Evolutionary conservation across 2,329 filamentous ascomycete species (phyloP), one percentile per base, ranked within the genome.

Genomic region (Iodosphaeria phyllophila): DNA sequence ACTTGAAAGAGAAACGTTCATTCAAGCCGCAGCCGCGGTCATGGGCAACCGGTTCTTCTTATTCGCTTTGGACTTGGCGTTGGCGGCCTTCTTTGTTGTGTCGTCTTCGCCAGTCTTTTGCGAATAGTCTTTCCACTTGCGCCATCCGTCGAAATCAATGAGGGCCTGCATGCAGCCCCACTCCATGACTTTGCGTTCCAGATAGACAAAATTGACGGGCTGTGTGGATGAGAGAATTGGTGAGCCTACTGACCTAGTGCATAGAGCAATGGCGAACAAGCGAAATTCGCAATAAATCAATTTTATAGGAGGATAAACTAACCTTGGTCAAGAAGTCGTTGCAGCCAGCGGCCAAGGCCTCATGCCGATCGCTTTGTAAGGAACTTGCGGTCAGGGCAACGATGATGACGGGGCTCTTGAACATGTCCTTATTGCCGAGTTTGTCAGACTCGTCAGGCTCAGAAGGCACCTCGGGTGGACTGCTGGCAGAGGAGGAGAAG

Each of bases 161-260:
- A 98, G 64, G 7, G 89, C 89, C 56, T 95, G 89, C 89, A 98
- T 98, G 56, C 89, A 95, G 28, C 89, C 89, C 89, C 89, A 98
- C 59, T 98, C 89, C 54, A 91, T 93, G 38, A 95, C 84, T 50
- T 98, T 98, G 29, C 86, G 72, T 48, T 93, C 82, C 14, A 98
- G 67, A 84, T 86, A 98, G 30, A 91, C 77, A 44, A 93, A 93
- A 47, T 92, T 92, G 37, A 98, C 86, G 12, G 89, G 89, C 80
- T 92, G 43, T 21, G 23, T 8, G 16, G 4, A 20, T 11, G 29
- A 11, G 24, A 24, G n/a, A 24, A 35, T 27, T n/a, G n/a, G 30
- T 13, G 21, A 16, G 6, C 10, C 8, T 22, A n/a, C 8, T 17
- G 23, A 13, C 14, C 11, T 5, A 9, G n/a, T n/a, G n/a, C n/a